phyloP scores from a whole-genome alignment of 768 basidiomycete genomes.

The Naematelia aurantialba region DNA sequence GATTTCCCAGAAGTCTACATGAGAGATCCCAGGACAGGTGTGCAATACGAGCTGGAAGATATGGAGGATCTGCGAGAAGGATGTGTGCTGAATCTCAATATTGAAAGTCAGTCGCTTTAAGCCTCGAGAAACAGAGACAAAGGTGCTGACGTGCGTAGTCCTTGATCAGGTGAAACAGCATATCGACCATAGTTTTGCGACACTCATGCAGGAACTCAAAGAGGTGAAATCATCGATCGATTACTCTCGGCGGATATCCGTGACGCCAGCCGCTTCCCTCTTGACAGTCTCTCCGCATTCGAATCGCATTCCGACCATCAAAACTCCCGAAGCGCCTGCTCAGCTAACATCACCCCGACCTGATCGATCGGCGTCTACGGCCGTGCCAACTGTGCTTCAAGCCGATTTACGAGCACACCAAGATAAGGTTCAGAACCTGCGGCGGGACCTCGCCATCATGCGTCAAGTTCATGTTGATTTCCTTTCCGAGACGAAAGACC shows the following conservation, averaged over 20 bases:
- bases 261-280: slow-evolving; percentile 41
- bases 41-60: slow-evolving; percentile 94
- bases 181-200: slow-evolving; percentile 84
- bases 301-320: slow-evolving; percentile 8
- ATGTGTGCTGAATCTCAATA: slow-evolving; percentile 83
- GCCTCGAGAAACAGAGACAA: not conserved
- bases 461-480: slow-evolving; percentile 93
- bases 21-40: slow-evolving; percentile 82
- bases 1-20: slow-evolving; percentile 96
- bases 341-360: slow-evolving; percentile 10
- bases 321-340: slow-evolving; percentile 13
- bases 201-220: slow-evolving; percentile 79
- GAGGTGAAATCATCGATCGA: slow-evolving; percentile 71
- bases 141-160: slow-evolving; percentile 56
- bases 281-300: slow-evolving; percentile 25
- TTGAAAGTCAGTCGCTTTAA: slow-evolving; percentile 73
- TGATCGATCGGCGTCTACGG: slow-evolving; percentile 9
- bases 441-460: slow-evolving; percentile 88
- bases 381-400: slow-evolving; percentile 43
- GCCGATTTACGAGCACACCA: slow-evolving; percentile 84
- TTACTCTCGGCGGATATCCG: slow-evolving; percentile 57
- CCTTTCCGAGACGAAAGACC: slow-evolving; percentile 83
- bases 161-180: slow-evolving; percentile 99
- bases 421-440: slow-evolving; percentile 88
- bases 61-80: slow-evolving; percentile 86